Base-by-base conservation (phyloP, 208 protist genomes). In the Kentomonas sorsogonicus region DNA sequence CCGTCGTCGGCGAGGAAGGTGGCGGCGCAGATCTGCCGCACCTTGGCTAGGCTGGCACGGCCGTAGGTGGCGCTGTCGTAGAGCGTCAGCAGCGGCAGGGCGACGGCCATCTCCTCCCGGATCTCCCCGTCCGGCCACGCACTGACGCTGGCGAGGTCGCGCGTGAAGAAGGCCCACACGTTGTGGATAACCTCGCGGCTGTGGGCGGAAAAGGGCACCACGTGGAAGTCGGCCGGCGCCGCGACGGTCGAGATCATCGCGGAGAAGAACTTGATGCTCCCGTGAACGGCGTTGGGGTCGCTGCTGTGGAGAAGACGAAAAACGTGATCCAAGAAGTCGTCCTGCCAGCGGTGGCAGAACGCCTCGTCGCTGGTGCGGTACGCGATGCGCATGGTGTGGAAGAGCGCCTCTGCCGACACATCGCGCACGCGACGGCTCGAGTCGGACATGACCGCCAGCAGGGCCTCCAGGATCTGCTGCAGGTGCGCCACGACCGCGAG, bases 21-120 rank as follows among this genome's bases (percentile, higher is more conserved):
- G 3, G 47, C 53, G 23, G 71, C 63, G 25, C 69, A 72, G 27
- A 86, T 52, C 39, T 69, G 64, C 2, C 72, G 56, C 62, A 91
- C 53, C 25, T 68, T 70, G 30, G 66, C 48, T 45, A 84, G 44
- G 0, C 74, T 83, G 18, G 61, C 73, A 26, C 77, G 69, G 44
- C 72, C 82, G 56, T 93, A 95, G 15, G 48, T 66, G 30, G 40
- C 65, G 36, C 62, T 44, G 70, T 95, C 82, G 71, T 93, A 93
- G 51, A 66, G 60, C 22, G 89, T 85, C 9, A 95, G 58, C 26
- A 91, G 70, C 33, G 83, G 84, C 23, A 93, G 57, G 16, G 72
- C 61, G 41, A 77, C 63, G 5, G 93, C 62, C 43, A 87, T 56
- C 38, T 89, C 82, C 13, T 52, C 53, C 27, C 71, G 66, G 11